Percentiles rank a stretch among this genome's conserved stretches.
phyloP scores from a whole-genome alignment of 2,329 filamentous ascomycete genomes.

The Dichotomopilus funicola region DNA sequence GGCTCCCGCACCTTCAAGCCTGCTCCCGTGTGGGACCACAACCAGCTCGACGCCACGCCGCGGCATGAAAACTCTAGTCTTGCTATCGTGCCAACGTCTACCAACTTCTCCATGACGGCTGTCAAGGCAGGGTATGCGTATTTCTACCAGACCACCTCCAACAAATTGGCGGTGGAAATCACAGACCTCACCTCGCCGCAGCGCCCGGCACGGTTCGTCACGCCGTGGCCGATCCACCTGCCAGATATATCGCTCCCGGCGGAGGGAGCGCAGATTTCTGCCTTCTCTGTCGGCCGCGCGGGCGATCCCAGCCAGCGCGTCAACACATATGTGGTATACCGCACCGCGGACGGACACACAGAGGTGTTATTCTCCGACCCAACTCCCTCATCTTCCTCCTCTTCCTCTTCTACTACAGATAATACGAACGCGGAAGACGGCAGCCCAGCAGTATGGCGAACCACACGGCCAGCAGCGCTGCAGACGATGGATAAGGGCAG shows the following conservation, averaged over 20 bases:
- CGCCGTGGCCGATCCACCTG: conserved; percentile 11
- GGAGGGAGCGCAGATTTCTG: conserved; percentile 6
- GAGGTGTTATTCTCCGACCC: conserved; percentile 12
- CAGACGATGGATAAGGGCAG: conserved; percentile 10
- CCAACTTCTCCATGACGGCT: conserved; percentile 9
- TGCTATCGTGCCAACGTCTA: conserved; percentile 14
- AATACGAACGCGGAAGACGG: not conserved
- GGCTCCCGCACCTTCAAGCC: not conserved
- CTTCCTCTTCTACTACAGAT: too few relatives aligned
- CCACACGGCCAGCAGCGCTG: conserved; percentile 11
- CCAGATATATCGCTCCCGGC: conserved; percentile 7
- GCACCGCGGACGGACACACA: conserved; percentile 8
- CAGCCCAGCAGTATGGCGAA: not conserved
- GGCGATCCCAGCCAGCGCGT: conserved; percentile 9
- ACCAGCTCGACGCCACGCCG: not conserved
- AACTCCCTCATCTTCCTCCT: not conserved
- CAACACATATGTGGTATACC: conserved; percentile 16
- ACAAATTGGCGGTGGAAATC: conserved; percentile 1
- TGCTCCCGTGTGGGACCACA: not conserved
- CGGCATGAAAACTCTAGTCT: not conserved
- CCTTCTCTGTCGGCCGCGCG: conserved; percentile 13
- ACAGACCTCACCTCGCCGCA: conserved; percentile 2
- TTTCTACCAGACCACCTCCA: conserved; percentile 11
- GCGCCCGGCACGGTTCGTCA: not conserved
- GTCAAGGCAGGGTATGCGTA: conserved; percentile 16